A percentile compares a stretch with the other conserved stretches of the same genome.
These are phyloP conservation scores for Cyclotella cryptica DNA, from an alignment of 108 stramenopile genomes.

Conservation along the genomic window DNA sequence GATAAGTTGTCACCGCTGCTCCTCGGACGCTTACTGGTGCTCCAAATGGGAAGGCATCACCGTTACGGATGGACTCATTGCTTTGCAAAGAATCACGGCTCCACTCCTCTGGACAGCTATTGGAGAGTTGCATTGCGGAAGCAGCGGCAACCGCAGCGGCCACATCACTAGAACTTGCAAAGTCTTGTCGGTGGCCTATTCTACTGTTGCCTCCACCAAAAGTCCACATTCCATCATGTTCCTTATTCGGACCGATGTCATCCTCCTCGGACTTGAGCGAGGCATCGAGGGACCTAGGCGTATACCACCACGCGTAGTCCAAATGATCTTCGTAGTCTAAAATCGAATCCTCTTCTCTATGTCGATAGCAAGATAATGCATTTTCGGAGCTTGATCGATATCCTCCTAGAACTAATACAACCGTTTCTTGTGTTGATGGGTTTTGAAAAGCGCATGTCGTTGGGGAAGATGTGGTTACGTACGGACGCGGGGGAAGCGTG, in stretches of 20 bases:
- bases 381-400: constrained; percentile 45
- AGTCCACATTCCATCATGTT: constrained; percentile 22
- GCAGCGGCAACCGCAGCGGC: constrained; percentile 35
- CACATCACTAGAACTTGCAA: constrained; percentile 21
- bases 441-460: constrained; percentile 29
- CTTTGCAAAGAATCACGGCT: not conserved
- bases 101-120: not conserved
- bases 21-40: constrained; percentile 35
- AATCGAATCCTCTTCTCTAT: constrained; percentile 38
- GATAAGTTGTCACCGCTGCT: constrained; percentile 27
- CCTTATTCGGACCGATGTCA: not conserved
- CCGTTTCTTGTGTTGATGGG: not conserved
- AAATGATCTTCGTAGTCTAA: constrained; percentile 44
- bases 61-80: not conserved
- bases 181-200: constrained; percentile 24
- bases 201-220: constrained; percentile 38
- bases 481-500: constrained; percentile 26
- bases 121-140: constrained; percentile 10
- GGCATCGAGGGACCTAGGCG: not conserved
- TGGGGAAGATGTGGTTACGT: constrained; percentile 39
- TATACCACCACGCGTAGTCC: constrained; percentile 28
- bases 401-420: constrained; percentile 35
- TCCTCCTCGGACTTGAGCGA: not conserved
- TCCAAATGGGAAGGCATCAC: constrained; percentile 8
- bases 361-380: constrained; percentile 26